Base-by-base conservation (phyloP, 352 stramenopile genomes). In the Globisporangium megalacanthum region DNA sequence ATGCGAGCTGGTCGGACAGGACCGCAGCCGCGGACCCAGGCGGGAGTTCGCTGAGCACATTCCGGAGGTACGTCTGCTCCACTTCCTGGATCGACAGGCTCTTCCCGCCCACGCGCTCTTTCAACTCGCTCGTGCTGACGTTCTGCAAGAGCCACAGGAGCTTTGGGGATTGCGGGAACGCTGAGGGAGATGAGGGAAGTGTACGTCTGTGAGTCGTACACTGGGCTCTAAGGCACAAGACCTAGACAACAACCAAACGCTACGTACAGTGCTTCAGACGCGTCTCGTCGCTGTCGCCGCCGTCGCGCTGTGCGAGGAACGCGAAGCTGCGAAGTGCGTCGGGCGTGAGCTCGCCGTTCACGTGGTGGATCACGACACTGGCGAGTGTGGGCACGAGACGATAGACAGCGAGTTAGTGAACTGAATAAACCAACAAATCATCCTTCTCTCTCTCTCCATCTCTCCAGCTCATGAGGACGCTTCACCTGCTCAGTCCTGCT, bases 121-220 rank as follows among this genome's bases (percentile, higher is more conserved):
- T 93, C 46, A 93, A 19, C n/a, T 84, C 60, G 33, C 65, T 67
- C 1, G 73, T 81, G 8, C 68, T 75, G 4, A 85, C 59, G 56
- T 91, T 88, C 52, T 86, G 75, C 49, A 91, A 55, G 22, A 89
- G 62, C 83, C 83, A 93, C 22, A 88, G 25, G 25, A 93, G 63
- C 62, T 86, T 90, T 33, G 83, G 83, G 1, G 62, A 70, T n/a
- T 93, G 83, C 8, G 80, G 79, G 55, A 91, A 89, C 47, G 64
- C 80, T 90, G 45, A n/a, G 17, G 2, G 14, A 35, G 8, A n/a
- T n/a, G n/a, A n/a, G n/a, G n/a, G 9, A 53, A 29, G 25, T 4
- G 3, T 13, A 37, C 22, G n/a, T 25, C 13, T 22, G n/a, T 6
- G 1, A 10, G 36, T 33, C 0, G n/a, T 63, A n/a, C 17, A 62